These are phyloP conservation scores for Cyclotella kingstonii DNA, from an alignment of 108 stramenopile species.

Conservation along the genomic window DNA sequence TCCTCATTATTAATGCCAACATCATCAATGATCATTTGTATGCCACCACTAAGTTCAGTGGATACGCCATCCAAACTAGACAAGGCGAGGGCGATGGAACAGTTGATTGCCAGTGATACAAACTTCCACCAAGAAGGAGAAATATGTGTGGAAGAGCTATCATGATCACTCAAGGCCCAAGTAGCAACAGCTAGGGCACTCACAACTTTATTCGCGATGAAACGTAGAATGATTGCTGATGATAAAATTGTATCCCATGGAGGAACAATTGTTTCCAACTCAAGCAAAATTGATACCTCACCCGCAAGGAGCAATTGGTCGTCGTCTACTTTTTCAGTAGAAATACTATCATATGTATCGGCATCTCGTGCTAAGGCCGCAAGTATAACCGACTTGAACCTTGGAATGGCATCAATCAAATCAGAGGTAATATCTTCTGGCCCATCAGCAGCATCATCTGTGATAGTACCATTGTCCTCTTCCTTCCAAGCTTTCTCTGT, in stretches of 20 bases:
- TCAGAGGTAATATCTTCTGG: constrained; percentile 47
- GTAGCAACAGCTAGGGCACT: constrained; percentile 43
- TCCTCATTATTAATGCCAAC: constrained; percentile 34
- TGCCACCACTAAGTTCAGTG: constrained; percentile 32
- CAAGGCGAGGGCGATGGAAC: constrained; percentile 14
- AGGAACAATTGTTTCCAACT: constrained; percentile 32
- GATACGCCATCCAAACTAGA: constrained; percentile 12
- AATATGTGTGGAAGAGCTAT: constrained; percentile 6
- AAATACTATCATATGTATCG: constrained; percentile 41
- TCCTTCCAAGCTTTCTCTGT: constrained; percentile 26
- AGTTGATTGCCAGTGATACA: constrained; percentile 40
- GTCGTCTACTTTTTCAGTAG: constrained; percentile 34
- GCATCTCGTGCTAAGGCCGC: constrained; percentile 56
- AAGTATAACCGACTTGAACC: constrained; percentile 47
- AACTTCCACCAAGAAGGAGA: constrained; percentile 53
- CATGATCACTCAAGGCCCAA: constrained; percentile 55
- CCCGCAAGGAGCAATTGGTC: constrained; percentile 45
- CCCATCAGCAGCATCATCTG: constrained; percentile 40
- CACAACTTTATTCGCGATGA: constrained; percentile 45
- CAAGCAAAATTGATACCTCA: constrained; percentile 43
- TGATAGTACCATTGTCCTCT: constrained; percentile 1
- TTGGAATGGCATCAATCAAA: constrained; percentile 39
- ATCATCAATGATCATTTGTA: constrained; percentile 49
- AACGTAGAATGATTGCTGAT: constrained; percentile 37
- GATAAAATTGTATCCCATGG: constrained; percentile 32